Conservation (phyloP, 768 basidiomycete genomes). For the Mycena rosella region DNA sequence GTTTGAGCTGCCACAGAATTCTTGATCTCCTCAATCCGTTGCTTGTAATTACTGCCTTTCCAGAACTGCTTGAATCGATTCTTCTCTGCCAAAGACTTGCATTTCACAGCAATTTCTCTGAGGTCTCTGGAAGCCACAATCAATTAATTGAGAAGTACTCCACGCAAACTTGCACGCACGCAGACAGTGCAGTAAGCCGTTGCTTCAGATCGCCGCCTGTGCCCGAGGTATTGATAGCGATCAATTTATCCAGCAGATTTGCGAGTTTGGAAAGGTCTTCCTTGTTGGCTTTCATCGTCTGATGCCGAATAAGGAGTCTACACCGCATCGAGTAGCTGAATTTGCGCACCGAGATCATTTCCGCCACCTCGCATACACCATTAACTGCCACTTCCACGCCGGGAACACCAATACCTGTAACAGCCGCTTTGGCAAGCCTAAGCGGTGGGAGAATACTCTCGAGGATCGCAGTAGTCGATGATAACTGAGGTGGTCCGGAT, state of each 20-base stretch:
- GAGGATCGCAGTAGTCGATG: too few relatives aligned
- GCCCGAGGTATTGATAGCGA: not conserved
- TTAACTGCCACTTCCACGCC: too few relatives aligned
- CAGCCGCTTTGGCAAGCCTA: conserved; percentile 15
- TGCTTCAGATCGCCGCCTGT: not conserved
- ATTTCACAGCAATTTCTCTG: not conserved
- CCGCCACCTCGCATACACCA: conserved; percentile 8
- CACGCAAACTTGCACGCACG: not conserved
- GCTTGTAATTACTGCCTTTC: not conserved
- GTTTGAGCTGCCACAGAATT: not conserved
- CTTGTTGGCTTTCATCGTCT: conserved; percentile 12
- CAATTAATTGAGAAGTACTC: not conserved
- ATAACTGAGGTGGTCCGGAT: too few relatives aligned
- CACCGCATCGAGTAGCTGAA: not conserved
- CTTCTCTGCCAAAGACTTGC: conserved; percentile 4
- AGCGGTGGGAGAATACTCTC: not conserved
- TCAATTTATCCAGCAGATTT: too few relatives aligned
- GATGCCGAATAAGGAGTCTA: not conserved
- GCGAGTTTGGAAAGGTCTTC: conserved; percentile 1
- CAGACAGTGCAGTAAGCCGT: not conserved
- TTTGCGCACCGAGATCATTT: conserved; percentile 5
- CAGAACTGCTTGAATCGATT: not conserved
- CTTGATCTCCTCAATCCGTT: conserved; percentile 1
- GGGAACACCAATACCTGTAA: too few relatives aligned
- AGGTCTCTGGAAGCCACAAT: not conserved